Base-by-base conservation (phyloP, 345 rosid species). In the Anacardium occidentale region DNA sequence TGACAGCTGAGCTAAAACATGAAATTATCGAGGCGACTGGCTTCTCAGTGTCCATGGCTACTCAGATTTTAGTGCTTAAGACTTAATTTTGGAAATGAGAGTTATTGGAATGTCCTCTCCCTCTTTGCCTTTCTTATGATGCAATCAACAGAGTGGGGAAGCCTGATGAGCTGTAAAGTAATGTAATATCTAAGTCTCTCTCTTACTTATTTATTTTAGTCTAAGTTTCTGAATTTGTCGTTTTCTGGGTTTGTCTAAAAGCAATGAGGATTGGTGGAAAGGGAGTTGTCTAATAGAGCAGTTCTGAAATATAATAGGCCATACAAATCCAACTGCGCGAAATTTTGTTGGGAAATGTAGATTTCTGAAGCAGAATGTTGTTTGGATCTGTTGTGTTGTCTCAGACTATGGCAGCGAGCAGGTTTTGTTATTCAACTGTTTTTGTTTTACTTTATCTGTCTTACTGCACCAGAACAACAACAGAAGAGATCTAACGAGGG, bases 1-100 rank as follows among this genome's bases (percentile, higher is more conserved):
- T 80, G 85, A 84, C 86, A 85, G 85, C 83, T 82, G 70, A 70
- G 76, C 79, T 70, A 75, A 60, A 4, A 6, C 32, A 37, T 42
- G 78, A 73, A 82, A 81, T 56, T 63, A 58, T 78, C 62, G 53
- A 66, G 47, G 63, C 77, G 71, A 22, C 59, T 66, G 50, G 72
- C n/a, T 69, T 58, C 67, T 57, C 22, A 44, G 75, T 69, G 72
- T 78, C 66, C 74, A 40, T 65, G 63, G 78, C 67, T 72, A 24
- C 48, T 55, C 21, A 70, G 68, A 76, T 79, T 62, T 72, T 72
- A n/a, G 66, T 72, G 58, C 74, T 71, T 69, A 26, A 61, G 44
- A 50, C 53, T 71, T 69, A 56, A 62, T 72, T 57, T 61, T 62
- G 68, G 69, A 47, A 65, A 75, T 24, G 44, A 51, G 59, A 45